These are phyloP conservation scores for Yamadazyma laniorum DNA, from an alignment of 805 yeast genomes.

Conservation along the genomic window DNA sequence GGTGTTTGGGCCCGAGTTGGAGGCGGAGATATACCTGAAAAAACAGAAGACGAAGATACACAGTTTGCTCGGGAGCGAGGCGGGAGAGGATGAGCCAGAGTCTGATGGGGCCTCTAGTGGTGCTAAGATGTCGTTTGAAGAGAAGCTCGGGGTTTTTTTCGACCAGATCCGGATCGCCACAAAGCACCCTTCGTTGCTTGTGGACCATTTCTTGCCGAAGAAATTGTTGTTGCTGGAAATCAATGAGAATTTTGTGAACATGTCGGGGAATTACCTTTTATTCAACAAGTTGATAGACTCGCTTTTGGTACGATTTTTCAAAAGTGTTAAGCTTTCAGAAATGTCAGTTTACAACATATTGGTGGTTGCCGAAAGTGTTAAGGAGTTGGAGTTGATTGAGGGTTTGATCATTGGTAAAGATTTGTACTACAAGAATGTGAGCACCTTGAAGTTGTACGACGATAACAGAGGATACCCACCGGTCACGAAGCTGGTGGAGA, in stretches of 20 bases:
- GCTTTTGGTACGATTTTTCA: slow-evolving; percentile 17
- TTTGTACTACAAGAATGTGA: slow-evolving; percentile 61
- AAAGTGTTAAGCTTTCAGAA: slow-evolving; percentile 18
- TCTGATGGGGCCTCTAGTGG: slow-evolving; percentile 7
- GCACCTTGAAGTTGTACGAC: slow-evolving; percentile 60
- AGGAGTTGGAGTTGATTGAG: slow-evolving; percentile 77
- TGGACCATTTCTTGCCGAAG: slow-evolving; percentile 75
- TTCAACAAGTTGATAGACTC: slow-evolving; percentile 49
- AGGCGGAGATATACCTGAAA: slow-evolving; percentile 20
- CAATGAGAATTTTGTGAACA: slow-evolving; percentile 48
- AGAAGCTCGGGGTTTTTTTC: slow-evolving; percentile 41
- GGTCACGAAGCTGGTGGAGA: slow-evolving; percentile 6
- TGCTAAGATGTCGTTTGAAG: slow-evolving; percentile 13
- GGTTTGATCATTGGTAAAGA: slow-evolving; percentile 72
- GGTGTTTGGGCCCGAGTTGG: slow-evolving; percentile 26
- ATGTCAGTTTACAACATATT: slow-evolving; percentile 21
- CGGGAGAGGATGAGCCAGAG: slow-evolving; percentile 6
- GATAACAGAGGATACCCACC: slow-evolving; percentile 19
- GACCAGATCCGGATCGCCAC: slow-evolving; percentile 49
- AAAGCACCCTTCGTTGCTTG: slow-evolving; percentile 69
- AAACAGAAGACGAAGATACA: slow-evolving; percentile 35
- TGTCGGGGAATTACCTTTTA: slow-evolving; percentile 60
- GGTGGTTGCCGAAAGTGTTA: slow-evolving; percentile 58
- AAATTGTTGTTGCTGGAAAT: slow-evolving; percentile 65
- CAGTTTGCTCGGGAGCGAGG: slow-evolving; percentile 28